Evolutionary conservation across 2,329 filamentous ascomycete species (phyloP), one percentile per base, ranked within the genome.

Genomic region (Aplosporella prunicola): DNA sequence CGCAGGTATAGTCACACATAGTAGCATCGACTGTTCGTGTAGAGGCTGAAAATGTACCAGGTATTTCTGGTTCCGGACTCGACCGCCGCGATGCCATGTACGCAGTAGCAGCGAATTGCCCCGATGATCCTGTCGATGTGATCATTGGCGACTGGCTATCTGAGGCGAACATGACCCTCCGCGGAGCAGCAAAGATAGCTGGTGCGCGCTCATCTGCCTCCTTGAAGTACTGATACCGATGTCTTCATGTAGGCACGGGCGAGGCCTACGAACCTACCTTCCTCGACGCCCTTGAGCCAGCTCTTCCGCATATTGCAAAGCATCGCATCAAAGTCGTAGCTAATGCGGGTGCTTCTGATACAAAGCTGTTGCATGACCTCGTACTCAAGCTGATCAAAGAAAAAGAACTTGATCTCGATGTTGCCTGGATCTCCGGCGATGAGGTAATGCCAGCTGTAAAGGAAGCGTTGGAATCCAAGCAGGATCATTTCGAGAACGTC

Each of bases 211-310:
- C 17, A 44, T 2, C 16, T 2, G 5, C 16, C n/a, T 20, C 10
- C 11, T 17, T 6, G 4, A 25, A 22, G 9, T 10, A 26, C 30
- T 27, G 17, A 9, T 22, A 14, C 38, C 22, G 33, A 42, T 6
- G 14, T 14, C 9, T 11, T 11, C 11, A 35, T 13, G 8, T 10
- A 52, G 47, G 44, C 7, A 47, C 51, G 22, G 38, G 47, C 5
- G 65, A 64, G 9, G 68, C 63, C 7, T 73, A 71, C 42, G 68
- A 73, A 43, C 57, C 62, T 2, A 67, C 69, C 2, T 72, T 74
- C 43, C 58, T 74, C 17, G 64, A 72, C 51, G 63, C 68, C 5
- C 58, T 66, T 9, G 57, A 56, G 22, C 62, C 62, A 3, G 62
- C 62, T 35, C 55, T 55, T 34, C 59, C 42, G 2, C 23, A 51